A percentile compares a stretch with the other conserved stretches of the same genome.
Evolutionary conservation across 177 flowering plant genomes (phyloP).

Genomic region (Vitis hybrid): DNA sequence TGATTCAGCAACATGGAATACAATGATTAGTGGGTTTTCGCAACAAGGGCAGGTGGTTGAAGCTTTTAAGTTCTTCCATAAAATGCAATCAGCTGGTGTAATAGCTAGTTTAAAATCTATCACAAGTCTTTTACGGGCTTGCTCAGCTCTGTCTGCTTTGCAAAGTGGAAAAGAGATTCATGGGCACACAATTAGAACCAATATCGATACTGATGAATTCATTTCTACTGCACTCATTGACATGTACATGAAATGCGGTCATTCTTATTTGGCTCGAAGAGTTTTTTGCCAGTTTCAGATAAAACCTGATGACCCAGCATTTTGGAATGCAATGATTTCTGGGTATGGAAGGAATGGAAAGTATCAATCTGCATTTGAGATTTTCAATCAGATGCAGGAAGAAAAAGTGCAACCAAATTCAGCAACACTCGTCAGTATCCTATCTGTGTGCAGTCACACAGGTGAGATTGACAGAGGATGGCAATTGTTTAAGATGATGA

Average conservation of each 20-base stretch:
- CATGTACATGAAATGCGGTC: slow-evolving; percentile 83
- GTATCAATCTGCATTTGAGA: slow-evolving; percentile 46
- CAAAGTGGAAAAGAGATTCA: slow-evolving; percentile 62
- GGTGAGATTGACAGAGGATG: slow-evolving; percentile 58
- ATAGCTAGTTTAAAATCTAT: slow-evolving; percentile 47
- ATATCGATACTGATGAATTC: slow-evolving; percentile 40
- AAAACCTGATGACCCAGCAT: slow-evolving; percentile 47
- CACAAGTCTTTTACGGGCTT: slow-evolving; percentile 64
- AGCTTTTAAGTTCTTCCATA: slow-evolving; percentile 53
- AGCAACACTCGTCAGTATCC: slow-evolving; percentile 47
- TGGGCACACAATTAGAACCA: slow-evolving; percentile 39
- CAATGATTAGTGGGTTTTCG: slow-evolving; percentile 68
- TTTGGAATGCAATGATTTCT: slow-evolving; percentile 84
- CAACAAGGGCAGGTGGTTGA: slow-evolving; percentile 39
- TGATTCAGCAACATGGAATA: slow-evolving; percentile 78
- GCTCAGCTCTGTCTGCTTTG: slow-evolving; percentile 44
- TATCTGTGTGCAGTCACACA: slow-evolving; percentile 59
- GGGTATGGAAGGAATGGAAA: slow-evolving; percentile 77
- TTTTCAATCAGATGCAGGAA: slow-evolving; percentile 49
- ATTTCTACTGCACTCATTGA: slow-evolving; percentile 60
- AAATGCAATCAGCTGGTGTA: slow-evolving; percentile 51
- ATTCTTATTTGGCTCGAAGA: slow-evolving; percentile 34
- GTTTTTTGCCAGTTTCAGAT: slow-evolving; percentile 41
- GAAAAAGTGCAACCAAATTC: slow-evolving; percentile 48
- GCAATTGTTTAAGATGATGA: slow-evolving; percentile 52